Conservation (phyloP, 2,329 filamentous ascomycete species). For the Aspergillus oerlinghausenensis region DNA sequence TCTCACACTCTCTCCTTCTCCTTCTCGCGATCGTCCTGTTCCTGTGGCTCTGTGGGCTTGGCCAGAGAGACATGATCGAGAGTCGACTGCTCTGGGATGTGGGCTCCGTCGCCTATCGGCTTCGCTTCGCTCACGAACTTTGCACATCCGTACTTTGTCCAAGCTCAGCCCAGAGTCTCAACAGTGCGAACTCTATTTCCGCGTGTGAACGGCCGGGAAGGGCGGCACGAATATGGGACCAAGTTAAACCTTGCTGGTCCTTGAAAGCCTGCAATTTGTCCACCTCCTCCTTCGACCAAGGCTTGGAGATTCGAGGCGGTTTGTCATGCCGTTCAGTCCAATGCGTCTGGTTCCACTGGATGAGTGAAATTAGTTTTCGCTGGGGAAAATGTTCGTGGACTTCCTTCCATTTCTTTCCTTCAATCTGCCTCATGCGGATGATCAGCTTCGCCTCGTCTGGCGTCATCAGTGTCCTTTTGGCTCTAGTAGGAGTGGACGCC, state of each 20-base stretch:
- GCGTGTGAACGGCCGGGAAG: slow-evolving; percentile 25
- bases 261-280: slow-evolving; percentile 22
- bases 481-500: slow-evolving; percentile 16
- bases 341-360: slow-evolving; percentile 25
- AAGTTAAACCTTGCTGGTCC: slow-evolving; percentile 25
- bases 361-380: slow-evolving; percentile 17
- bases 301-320: slow-evolving; percentile 21
- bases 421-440: slow-evolving; percentile 25
- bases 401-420: slow-evolving; percentile 26
- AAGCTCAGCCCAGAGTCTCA: slow-evolving; percentile 26
- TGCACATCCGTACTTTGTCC: slow-evolving; percentile 6
- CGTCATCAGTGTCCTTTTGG: slow-evolving; percentile 17
- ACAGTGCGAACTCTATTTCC: slow-evolving; percentile 32
- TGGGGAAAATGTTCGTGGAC: slow-evolving; percentile 25
- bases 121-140: not conserved
- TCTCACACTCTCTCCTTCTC: not conserved
- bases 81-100: not conserved
- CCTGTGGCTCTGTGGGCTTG: not conserved
- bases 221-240: slow-evolving; percentile 23
- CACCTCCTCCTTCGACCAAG: slow-evolving; percentile 28
- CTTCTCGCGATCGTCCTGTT: not conserved
- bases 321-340: slow-evolving; percentile 25
- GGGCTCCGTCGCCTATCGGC: not conserved
- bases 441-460: slow-evolving; percentile 31
- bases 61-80: not conserved